Evolutionary conservation across 2,329 filamentous ascomycete genomes (phyloP), one percentile per base, ranked within the genome.

Genomic region (Penicillium sp.): DNA sequence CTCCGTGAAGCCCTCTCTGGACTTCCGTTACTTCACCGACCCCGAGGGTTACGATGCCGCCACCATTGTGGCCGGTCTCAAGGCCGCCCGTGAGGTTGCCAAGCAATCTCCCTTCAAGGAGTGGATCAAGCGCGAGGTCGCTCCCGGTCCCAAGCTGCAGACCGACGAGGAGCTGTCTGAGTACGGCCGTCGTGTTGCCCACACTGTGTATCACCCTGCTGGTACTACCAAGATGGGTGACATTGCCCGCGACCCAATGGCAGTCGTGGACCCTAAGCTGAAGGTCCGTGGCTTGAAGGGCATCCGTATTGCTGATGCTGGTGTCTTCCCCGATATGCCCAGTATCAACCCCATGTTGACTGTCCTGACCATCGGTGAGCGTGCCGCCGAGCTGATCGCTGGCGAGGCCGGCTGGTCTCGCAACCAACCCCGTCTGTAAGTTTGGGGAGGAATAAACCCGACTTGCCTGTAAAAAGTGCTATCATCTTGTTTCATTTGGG

Each of bases 221-320:
- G 91, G 91, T 48, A 96, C 91, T 16, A 94, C 90, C 51, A 91
- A 91, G 80, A 96, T 96, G 91, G 90, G 90, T 32, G 85, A 92
- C 67, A 75, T 88, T 5, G 72, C 71, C 52, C 82, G 78, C 49
- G 89, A 95, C 69, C 76, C 82, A 46, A 76, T 86, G 70, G 90
- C 90, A 5, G 91, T 96, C 18, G 91, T 95, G n/a, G 88, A 94
- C 68, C 80, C 82, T 26, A 79, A 87, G 68, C 75, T 96, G 58
- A 87, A 83, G 76, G 78, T 96, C 29, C 80, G 84, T 27, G 90
- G 89, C 0, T 74, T 95, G 60, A 84, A 85, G 77, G 84, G 84
- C 29, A 74, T 95, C 54, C 83, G 91, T 54, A 90, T 96, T 62
- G 90, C 90, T 1, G 91, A 96, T 72, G 91, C 91, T 0, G 90